A percentile compares a stretch with the other conserved stretches of the same genome.
These are phyloP conservation scores for Rhizopogon vinicolor DNA, from an alignment of 768 basidiomycete genomes.

Conservation along the genomic window DNA sequence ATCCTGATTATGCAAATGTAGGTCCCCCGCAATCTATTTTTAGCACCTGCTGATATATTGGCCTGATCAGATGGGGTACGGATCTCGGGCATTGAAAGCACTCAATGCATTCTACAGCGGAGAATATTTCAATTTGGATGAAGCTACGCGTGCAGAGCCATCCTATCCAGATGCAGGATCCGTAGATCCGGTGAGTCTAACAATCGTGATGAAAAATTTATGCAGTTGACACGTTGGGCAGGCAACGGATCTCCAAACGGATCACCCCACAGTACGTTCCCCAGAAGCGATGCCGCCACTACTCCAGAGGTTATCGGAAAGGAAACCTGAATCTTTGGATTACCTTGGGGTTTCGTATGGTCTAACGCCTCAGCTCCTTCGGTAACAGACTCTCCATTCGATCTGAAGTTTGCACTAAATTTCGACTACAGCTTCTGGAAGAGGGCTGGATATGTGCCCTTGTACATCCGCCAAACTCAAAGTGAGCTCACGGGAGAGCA, in stretches of 20 bases:
- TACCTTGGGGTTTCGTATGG: conserved; percentile 98
- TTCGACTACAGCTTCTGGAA: conserved; percentile 82
- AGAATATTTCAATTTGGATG: conserved; percentile 85
- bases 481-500: conserved; percentile 97
- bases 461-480: conserved; percentile 90
- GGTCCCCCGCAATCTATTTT: conserved; percentile 22
- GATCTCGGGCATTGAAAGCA: conserved; percentile 80
- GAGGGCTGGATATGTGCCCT: conserved; percentile 82
- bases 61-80: conserved; percentile 85
- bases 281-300: conserved; percentile 85
- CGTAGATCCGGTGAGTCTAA: conserved; percentile 39
- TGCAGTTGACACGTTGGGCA: conserved; percentile 11
- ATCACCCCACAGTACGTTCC: conserved; percentile 70
- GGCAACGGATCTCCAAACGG: conserved; percentile 64
- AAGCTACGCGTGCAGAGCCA: conserved; percentile 47
- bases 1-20: conserved; percentile 92
- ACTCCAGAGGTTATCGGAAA: conserved; percentile 83
- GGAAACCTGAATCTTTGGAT: conserved; percentile 85
- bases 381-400: conserved; percentile 34
- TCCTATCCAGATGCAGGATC: conserved; percentile 55
- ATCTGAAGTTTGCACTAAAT: neutral
- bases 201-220: neutral
- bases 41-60: conserved; percentile 2
- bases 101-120: conserved; percentile 92
- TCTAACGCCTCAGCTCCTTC: conserved; percentile 77